phyloP scores from a whole-genome alignment of 2,329 filamentous ascomycete species.

The Phialemonium atrogriseum region DNA sequence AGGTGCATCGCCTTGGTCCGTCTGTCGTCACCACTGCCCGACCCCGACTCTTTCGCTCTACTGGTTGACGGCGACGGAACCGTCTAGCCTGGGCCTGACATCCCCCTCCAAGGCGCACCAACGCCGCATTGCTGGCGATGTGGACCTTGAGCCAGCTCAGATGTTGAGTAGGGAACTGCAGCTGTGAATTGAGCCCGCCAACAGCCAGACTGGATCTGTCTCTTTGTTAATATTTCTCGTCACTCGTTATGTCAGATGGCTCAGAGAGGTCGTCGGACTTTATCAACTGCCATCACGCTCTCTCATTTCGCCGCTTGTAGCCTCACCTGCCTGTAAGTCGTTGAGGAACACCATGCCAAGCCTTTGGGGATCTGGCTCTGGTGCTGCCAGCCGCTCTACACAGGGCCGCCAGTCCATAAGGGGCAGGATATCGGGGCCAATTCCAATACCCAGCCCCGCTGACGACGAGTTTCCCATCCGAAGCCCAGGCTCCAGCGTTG shows the following conservation, averaged over 20 bases:
- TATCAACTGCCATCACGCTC: slow-evolving; percentile 10
- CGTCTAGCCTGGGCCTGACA: slow-evolving; percentile 11
- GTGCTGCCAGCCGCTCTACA: slow-evolving; percentile 30
- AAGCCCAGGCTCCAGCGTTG: slow-evolving; percentile 29
- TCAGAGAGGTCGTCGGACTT: slow-evolving; percentile 10
- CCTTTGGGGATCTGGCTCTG: slow-evolving; percentile 37
- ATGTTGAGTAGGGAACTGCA: no score
- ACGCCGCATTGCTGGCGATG: slow-evolving; percentile 23
- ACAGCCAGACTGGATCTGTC: no score
- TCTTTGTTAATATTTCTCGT: no score
- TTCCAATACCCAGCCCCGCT: slow-evolving; percentile 39
- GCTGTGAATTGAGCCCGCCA: no score
- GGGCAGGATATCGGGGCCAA: slow-evolving; percentile 53
- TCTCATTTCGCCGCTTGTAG: slow-evolving; percentile 4
- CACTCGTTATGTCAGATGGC: slow-evolving; percentile 18
- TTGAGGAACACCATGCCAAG: slow-evolving; percentile 27
- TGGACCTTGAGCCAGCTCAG: slow-evolving; percentile 14
- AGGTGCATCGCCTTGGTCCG: no score
- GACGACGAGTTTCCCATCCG: slow-evolving; percentile 49
- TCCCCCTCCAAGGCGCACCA: no score
- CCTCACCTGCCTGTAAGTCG: no score
- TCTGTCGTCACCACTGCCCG: background rate
- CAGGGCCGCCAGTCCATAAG: slow-evolving; percentile 40
- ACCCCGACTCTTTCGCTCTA: background rate
- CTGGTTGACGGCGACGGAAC: slow-evolving; percentile 2